Conservation (phyloP, 108 stramenopile genomes). For the Skeletonema grethae region DNA sequence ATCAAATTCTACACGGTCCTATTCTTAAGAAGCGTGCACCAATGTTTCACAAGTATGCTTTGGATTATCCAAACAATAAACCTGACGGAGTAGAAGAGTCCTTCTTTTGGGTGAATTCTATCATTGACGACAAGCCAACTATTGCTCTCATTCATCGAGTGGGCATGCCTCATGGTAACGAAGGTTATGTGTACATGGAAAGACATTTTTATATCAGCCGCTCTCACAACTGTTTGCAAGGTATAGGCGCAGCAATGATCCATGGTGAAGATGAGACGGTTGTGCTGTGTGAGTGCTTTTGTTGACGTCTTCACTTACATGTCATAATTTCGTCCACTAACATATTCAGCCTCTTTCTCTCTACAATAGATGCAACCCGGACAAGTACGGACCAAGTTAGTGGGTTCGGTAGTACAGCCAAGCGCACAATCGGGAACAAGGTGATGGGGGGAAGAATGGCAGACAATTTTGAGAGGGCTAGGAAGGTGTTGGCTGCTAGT, state of each 20-base stretch:
- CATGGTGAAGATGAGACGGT: slow-evolving; percentile 42
- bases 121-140: slow-evolving; percentile 63
- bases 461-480: slow-evolving; percentile 51
- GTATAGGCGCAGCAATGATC: slow-evolving; percentile 48
- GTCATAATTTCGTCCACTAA: slow-evolving; percentile 1
- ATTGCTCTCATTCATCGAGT: slow-evolving; percentile 53
- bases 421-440: slow-evolving; percentile 54
- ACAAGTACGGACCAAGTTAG: slow-evolving; percentile 60
- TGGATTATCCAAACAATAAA: slow-evolving; percentile 59
- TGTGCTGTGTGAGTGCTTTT: slow-evolving; percentile 31
- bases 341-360: not conserved
- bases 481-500: slow-evolving; percentile 26
- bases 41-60: slow-evolving; percentile 40
- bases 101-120: slow-evolving; percentile 60
- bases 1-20: slow-evolving; percentile 36
- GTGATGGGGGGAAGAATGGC: slow-evolving; percentile 55
- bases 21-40: slow-evolving; percentile 45
- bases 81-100: slow-evolving; percentile 44
- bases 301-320: not conserved
- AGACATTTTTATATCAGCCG: slow-evolving; percentile 61
- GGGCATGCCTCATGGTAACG: slow-evolving; percentile 37
- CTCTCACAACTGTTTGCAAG: slow-evolving; percentile 64
- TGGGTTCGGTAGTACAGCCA: slow-evolving; percentile 59
- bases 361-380: slow-evolving; percentile 36
- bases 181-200: slow-evolving; percentile 51